These are phyloP conservation scores for Pleomassaria siparia DNA, from an alignment of 2,329 filamentous ascomycete genomes.

Conservation along the genomic window DNA sequence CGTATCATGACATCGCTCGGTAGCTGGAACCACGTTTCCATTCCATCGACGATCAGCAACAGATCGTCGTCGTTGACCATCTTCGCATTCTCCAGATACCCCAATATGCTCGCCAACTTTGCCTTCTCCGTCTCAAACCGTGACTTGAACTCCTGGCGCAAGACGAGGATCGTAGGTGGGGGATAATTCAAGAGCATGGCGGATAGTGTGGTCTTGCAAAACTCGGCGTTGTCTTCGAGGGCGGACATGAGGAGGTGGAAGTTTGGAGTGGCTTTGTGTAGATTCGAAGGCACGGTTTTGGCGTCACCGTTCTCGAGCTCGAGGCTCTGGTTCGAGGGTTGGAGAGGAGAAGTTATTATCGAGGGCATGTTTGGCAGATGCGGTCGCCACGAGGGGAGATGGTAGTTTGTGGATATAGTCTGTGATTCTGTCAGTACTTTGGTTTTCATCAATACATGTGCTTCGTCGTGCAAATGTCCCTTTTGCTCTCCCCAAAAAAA, in stretches of 20 bases:
- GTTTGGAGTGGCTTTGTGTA: conserved; percentile 37
- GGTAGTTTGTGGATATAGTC: conserved; percentile 26
- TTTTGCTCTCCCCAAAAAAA: not conserved
- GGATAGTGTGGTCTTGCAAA: conserved; percentile 60
- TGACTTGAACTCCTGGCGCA: conserved; percentile 31
- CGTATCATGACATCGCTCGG: conserved; percentile 64
- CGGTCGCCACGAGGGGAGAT: conserved; percentile 30
- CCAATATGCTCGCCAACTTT: conserved; percentile 48
- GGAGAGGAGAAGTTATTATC: conserved; percentile 29
- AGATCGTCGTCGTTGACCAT: conserved; percentile 61
- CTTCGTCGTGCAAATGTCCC: not conserved
- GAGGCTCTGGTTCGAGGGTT: conserved; percentile 37
- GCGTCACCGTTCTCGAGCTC: conserved; percentile 37
- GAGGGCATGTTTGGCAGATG: conserved; percentile 25
- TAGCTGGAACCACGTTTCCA: conserved; percentile 67
- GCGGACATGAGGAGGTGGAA: conserved; percentile 61
- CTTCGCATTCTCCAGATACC: conserved; percentile 52
- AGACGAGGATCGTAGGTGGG: conserved; percentile 57
- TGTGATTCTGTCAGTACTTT: conserved; percentile 23
- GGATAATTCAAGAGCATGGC: conserved; percentile 62
- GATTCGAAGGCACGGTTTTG: conserved; percentile 25
- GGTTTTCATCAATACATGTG: not conserved
- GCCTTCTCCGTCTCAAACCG: conserved; percentile 45
- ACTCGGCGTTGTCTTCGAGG: conserved; percentile 49
- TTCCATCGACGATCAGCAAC: conserved; percentile 64